Evolutionary conservation across 768 basidiomycete genomes (phyloP), one percentile per base, ranked within the genome.

Genomic region (Naganishia kalamii): DNA sequence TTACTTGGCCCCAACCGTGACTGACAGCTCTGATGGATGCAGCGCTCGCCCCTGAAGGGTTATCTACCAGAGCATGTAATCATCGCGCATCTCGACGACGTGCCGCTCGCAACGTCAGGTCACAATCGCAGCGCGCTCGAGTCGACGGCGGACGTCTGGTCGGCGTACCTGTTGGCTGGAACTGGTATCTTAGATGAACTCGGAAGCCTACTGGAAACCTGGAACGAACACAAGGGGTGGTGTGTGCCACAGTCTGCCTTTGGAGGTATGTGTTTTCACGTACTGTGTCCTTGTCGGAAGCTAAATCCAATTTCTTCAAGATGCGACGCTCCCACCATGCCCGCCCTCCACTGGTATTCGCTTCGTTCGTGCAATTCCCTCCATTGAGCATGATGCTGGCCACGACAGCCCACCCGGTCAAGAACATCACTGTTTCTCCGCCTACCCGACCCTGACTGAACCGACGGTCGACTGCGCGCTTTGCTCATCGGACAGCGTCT

Each of bases 391-490:
- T 21, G 17, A n/a, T 43, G n/a, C 15, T 23, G 37, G 35, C 27
- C 29, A 21, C 49, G 25, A 41, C 21, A 12, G 25, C 40, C 12
- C 27, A 40, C 15, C 40, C 19, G 43, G 19, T 17, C 37, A 40
- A 40, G 10, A 49, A 4, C 30, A 44, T 19, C 47, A 61, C 4
- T 67, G 66, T 52, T 61, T 67, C 15, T 37, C 66, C 2, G 46
- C 66, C 19, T 67, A 67, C 29, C 66, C 66, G 41, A 30, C 63
- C 17, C 47, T 67, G 33, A 67, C 61, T 10, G 46, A 48, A 1
- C 50, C 49, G 7, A 62, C 66, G 23, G 37, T 57, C 11, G 54
- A 57, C 49, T 62, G 60, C 30, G 6, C 59, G 23, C 4, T 33
- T 41, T 2, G 4, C 51, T 5, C 17, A 27, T 4, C 17, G 10